Base-by-base conservation (phyloP, 2,329 filamentous ascomycete species). In the Fusarium xyrophilum region DNA sequence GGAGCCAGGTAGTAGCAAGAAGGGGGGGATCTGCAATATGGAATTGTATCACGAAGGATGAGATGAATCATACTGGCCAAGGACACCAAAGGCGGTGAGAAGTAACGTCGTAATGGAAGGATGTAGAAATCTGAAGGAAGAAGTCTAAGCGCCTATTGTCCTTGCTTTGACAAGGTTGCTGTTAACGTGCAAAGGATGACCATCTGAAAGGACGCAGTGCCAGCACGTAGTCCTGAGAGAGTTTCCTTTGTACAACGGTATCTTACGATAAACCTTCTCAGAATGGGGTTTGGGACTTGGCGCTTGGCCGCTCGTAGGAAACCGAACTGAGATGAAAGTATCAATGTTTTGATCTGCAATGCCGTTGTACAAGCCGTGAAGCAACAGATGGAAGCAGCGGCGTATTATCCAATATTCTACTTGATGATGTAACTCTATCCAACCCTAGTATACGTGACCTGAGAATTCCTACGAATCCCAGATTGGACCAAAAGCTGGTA, bases 401-500 rank as follows among this genome's bases (percentile, higher is more conserved):
- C 21, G 21, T n/a, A 36, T 36, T 36, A 12, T 36, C 21, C 25
- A 25, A 19, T 13, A 23, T 59, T 42, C 12, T 39, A 47, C 25
- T 15, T 32, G 14, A 3, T 23, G 13, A 21, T 47, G 8, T 12
- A 32, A 32, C 52, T 56, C 27, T 25, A 32, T 17, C 28, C 43
- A 30, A 30, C 8, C 27, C 7, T 17, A 30, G 7, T 30, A 21
- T 30, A 21, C 27, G 7, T 46, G 10, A 3, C 13, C 21, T 25
- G 3, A 17, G 15, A 56, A 21, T 7, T 19, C 44, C 30, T 57
- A 69, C 51, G 67, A 69, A 28, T 92, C 90, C 78, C 89, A 92
- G 68, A 93, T 90, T 4, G 90, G 88, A 4, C 90, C 90, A 78
- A 86, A 92, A 7, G 88, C 88, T 4, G 86, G 83, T 6, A 91